Conservation (phyloP, 495 filamentous ascomycete species). For the Penicillium psychrofluorescens region DNA sequence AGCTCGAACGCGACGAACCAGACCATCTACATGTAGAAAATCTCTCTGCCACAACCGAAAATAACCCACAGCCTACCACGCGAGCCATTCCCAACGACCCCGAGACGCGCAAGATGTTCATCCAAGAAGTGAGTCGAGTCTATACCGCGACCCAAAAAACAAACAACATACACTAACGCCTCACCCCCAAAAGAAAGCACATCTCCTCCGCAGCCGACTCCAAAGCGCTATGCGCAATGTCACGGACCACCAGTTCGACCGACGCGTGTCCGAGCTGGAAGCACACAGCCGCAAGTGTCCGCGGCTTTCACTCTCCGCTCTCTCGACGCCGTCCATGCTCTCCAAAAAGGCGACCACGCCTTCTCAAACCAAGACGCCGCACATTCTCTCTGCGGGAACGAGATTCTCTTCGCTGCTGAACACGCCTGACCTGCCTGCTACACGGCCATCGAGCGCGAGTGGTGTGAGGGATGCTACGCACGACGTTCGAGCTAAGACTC, state of each 20-base stretch:
- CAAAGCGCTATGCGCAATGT: slow-evolving; percentile 40
- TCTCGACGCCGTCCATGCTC: slow-evolving; percentile 10
- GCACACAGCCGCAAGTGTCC: slow-evolving; percentile 37
- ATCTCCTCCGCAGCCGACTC: slow-evolving; percentile 33
- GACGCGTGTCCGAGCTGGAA: slow-evolving; percentile 37
- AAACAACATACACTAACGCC: neutral
- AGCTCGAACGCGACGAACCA: slow-evolving; percentile 13
- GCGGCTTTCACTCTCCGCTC: slow-evolving; percentile 20
- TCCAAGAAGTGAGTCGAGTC: slow-evolving; percentile 27
- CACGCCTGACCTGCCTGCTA: slow-evolving; percentile 15
- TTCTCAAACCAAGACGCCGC: slow-evolving; percentile 16
- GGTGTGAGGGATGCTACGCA: neutral
- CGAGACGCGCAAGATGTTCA: slow-evolving; percentile 34
- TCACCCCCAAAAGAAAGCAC: slow-evolving; percentile 27
- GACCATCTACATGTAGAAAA: slow-evolving; percentile 8
- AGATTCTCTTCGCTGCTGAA: slow-evolving; percentile 12
- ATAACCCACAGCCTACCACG: neutral
- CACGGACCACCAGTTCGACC: slow-evolving; percentile 35
- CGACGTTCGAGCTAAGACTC: slow-evolving; percentile 15
- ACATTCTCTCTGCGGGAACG: slow-evolving; percentile 15
- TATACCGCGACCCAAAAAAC: neutral
- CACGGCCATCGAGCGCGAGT: too few relatives aligned
- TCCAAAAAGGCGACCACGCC: slow-evolving; percentile 14
- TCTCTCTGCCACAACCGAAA: neutral
- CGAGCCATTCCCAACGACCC: slow-evolving; percentile 25